Percentiles rank a stretch among this genome's conserved stretches.
phyloP scores from a whole-genome alignment of 1,284 basidiomycete species.

The Ganoderma sinense region DNA sequence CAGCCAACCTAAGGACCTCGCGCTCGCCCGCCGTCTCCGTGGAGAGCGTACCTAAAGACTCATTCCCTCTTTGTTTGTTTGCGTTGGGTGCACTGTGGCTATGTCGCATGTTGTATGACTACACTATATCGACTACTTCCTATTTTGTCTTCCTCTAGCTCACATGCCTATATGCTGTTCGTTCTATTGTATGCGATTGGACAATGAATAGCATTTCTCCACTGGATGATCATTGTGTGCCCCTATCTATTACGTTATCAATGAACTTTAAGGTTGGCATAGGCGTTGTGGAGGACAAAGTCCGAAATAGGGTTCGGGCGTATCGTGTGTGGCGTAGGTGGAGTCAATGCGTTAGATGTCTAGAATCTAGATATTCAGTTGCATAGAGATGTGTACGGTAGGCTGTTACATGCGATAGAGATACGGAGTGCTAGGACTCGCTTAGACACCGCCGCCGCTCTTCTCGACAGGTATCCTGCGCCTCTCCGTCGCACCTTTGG shows the following conservation, averaged over 20 bases:
- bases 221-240: conserved; percentile 1
- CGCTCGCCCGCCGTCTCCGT: conserved; percentile 80
- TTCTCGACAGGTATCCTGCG: conserved; percentile 84
- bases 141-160: conserved; percentile 15
- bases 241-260: background rate
- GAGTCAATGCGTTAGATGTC: background rate
- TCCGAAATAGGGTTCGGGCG: conserved; percentile 6
- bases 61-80: conserved; percentile 7
- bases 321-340: background rate
- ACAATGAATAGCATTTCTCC: conserved; percentile 19
- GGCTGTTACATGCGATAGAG: conserved; percentile 4
- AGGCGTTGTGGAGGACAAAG: background rate
- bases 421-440: background rate
- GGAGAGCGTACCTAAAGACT: conserved; percentile 75
- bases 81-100: conserved; percentile 18
- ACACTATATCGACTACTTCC: conserved; percentile 16
- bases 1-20: conserved; percentile 77
- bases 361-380: background rate
- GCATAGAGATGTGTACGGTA: background rate
- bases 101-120: conserved; percentile 30
- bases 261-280: background rate
- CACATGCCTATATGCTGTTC: conserved; percentile 28
- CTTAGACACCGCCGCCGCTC: conserved; percentile 83
- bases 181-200: conserved; percentile 24
- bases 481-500: conserved; percentile 51